Evolutionary conservation across 1,284 basidiomycete genomes (phyloP).

Genomic region (Ustilago sp.): DNA sequence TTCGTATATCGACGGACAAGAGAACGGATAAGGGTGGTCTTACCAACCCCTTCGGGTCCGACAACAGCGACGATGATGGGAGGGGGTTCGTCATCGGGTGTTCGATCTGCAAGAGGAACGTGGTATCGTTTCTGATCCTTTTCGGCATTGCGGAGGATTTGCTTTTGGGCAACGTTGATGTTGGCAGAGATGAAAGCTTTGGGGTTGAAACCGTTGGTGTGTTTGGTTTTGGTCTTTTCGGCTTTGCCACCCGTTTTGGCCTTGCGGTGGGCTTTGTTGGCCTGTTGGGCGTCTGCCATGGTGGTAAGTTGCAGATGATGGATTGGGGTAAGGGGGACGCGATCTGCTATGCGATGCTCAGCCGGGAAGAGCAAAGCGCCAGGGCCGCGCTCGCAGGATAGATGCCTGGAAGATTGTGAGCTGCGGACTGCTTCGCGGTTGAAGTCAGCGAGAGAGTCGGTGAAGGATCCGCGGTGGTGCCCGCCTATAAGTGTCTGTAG

Average conservation of each 20-base stretch:
- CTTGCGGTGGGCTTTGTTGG: slow-evolving; percentile 62
- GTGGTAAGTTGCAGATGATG: not conserved
- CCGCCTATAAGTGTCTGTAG: not conserved
- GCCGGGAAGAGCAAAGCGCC: slow-evolving; percentile 13
- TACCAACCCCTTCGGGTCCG: slow-evolving; percentile 94
- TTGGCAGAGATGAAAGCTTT: slow-evolving; percentile 86
- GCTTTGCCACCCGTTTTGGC: slow-evolving; percentile 64
- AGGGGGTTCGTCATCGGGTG: slow-evolving; percentile 84
- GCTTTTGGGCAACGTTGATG: slow-evolving; percentile 74
- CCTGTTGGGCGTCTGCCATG: slow-evolving; percentile 61
- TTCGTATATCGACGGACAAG: slow-evolving; percentile 94
- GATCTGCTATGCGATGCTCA: slow-evolving; percentile 1
- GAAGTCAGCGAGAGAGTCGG: no score
- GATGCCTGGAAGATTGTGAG: not conserved
- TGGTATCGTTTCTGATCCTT: slow-evolving; percentile 93
- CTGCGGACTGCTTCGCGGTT: not conserved
- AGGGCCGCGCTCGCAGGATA: slow-evolving; percentile 8
- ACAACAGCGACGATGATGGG: slow-evolving; percentile 97
- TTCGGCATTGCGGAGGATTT: slow-evolving; percentile 90
- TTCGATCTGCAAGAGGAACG: slow-evolving; percentile 94
- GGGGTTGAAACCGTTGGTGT: slow-evolving; percentile 80
- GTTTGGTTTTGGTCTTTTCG: slow-evolving; percentile 56
- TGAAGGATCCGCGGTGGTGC: not conserved
- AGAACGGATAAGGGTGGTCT: slow-evolving; percentile 92
- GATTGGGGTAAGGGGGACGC: not conserved